Evolutionary conservation across 306 rosid species (phyloP).

Genomic region (Mucuna pruriens): DNA sequence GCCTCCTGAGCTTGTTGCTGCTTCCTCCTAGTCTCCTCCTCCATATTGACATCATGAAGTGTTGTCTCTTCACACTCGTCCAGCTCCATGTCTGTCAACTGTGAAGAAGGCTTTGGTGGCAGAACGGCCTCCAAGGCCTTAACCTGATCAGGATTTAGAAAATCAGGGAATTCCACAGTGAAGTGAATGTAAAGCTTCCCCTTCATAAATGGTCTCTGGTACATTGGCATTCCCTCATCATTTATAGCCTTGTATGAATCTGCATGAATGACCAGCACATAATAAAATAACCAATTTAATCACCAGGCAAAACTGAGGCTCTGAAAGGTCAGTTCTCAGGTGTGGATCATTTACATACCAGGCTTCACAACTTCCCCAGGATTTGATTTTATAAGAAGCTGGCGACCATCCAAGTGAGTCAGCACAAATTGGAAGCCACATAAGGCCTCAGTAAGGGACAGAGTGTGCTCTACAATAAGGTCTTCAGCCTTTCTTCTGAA

Average conservation of each 20-base stretch:
- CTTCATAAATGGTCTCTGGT: constrained; percentile 93
- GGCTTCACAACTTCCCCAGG: constrained; percentile 97
- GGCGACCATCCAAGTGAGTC: constrained; percentile 84
- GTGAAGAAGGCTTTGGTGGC: constrained; percentile 63
- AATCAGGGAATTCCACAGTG: constrained; percentile 84
- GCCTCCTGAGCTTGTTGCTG: constrained; percentile 79
- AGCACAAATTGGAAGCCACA: constrained; percentile 91
- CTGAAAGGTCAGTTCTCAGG: background rate
- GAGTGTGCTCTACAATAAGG: constrained; percentile 75
- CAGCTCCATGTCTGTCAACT: constrained; percentile 82
- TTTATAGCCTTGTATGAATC: constrained; percentile 86
- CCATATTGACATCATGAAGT: constrained; percentile 82
- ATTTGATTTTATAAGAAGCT: constrained; percentile 85
- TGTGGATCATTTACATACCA: constrained; percentile 51
- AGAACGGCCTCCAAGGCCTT: constrained; percentile 67
- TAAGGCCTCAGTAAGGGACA: constrained; percentile 84
- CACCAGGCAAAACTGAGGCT: background rate
- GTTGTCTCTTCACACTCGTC: constrained; percentile 97
- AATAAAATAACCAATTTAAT: background rate
- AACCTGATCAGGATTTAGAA: constrained; percentile 63
- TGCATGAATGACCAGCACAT: constrained; percentile 31
- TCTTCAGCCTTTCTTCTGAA: constrained; percentile 85
- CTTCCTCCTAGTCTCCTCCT: constrained; percentile 85
- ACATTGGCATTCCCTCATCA: constrained; percentile 94
- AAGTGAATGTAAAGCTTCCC: constrained; percentile 93